Evolutionary conservation across 305 asterid species (phyloP), one percentile per base, ranked within the genome.

Genomic region (Caryopteris hybrid): DNA sequence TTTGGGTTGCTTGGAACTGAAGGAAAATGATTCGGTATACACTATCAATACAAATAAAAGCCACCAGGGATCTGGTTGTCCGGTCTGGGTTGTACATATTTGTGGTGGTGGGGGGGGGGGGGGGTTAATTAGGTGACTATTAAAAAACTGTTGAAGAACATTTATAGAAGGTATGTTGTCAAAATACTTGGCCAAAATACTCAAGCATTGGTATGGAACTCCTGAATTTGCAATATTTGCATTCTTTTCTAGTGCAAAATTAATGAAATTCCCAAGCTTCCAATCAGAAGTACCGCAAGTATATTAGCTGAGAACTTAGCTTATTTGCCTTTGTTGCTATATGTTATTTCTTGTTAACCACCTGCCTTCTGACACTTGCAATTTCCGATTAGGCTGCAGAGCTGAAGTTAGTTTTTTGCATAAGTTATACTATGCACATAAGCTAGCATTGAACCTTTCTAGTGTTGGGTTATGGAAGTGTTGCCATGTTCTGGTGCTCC

Each of bases 401-500:
- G 69, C 47, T 45, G 23, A 36, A 67, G 80, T 23, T 70, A 29
- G 61, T 64, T 66, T 64, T 69, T 36, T 34, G 74, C 68, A 47
- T 48, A 38, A 47, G 57, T 38, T 66, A 59, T 61, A 54, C 31
- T 57, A 66, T 68, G 79, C 70, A 34, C 51, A 27, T 56, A 61
- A 66, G 73, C 81, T 68, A 82, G 80, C 68, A 79, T 52, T 75
- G 48, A 68, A 66, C 45, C 65, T 74, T 39, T 76, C 36, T 76
- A 54, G 72, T 68, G 57, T 77, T 77, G 62, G 69, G 69, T 60
- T 18, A 90, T 92, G 98, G 96, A 88, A 78, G 89, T 84, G 74
- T 81, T 90, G 77, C 82, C 88, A 67, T 83, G 83, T 84, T 80
- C 90, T 74, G 79, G 78, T 68, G 67, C 76, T 53, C 68, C 62